Base-by-base conservation (phyloP, 1,139 yeast species). In the Meyerozyma athensensis region DNA sequence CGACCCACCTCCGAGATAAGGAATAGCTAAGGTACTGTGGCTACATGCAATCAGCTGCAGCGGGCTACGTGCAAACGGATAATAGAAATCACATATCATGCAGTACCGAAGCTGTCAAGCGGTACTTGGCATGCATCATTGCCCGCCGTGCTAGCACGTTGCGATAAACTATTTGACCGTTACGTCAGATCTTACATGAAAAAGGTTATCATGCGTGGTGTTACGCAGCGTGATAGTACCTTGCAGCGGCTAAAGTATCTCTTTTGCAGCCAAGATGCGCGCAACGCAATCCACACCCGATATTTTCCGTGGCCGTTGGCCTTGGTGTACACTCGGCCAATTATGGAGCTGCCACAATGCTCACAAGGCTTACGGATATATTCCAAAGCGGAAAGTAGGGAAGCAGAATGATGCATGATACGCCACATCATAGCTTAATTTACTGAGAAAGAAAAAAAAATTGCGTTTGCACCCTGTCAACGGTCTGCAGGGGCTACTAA, bases 201-300 rank as follows among this genome's bases (percentile, higher is more conserved):
- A 24, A 24, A 24, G 26, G 28, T 17, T 24, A 24, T n/a, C 7
- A 12, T 10, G 7, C 13, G 28, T 12, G 28, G 28, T 17, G 6
- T 24, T 5, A 24, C 6, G 14, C 28, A 17, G 12, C 28, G 7
- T 24, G 28, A 13, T n/a, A 12, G 18, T 24, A 7, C 14, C 13
- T 17, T 7, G 28, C 14, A 10, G 28, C 14, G 14, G 28, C 14
- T 24, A 24, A n/a, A 24, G 4, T 6, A 12, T 24, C 28, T 4
- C 4, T 24, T 24, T 24, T 24, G 28, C 28, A 24, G 28, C 28
- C 12, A 14, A n/a, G 28, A 24, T 24, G 28, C 28, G 28, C 28
- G 28, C 28, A 24, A 24, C 28, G 5, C 13, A 12, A 24, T 12
- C 13, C 7, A 5, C 9, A 7, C 28, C 28, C 28, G 28, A 24